A percentile compares a stretch with the other conserved stretches of the same genome.
phyloP scores from a whole-genome alignment of 192 early-diverging fungal species.

The Backusella morwellensis region DNA sequence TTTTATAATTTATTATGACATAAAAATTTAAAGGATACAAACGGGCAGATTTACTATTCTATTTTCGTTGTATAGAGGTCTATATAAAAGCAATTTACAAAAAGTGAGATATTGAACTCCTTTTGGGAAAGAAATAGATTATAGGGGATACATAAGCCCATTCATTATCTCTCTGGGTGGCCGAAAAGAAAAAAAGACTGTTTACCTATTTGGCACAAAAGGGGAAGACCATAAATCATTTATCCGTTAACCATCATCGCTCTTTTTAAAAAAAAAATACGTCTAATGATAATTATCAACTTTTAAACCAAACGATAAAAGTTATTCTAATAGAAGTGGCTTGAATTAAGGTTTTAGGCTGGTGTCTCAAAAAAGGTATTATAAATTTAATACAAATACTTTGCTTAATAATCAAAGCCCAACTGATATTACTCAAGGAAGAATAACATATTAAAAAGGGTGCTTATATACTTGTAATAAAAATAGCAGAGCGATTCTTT shows the following conservation, averaged over 20 bases:
- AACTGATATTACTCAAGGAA: too few species aligned
- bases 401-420: too few species aligned
- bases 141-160: neutral
- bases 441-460: too few species aligned
- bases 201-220: neutral
- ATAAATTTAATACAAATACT: too few species aligned
- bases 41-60: neutral
- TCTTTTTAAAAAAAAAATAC: neutral
- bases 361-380: neutral
- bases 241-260: neutral
- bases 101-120: too few species aligned
- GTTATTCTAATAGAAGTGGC: neutral
- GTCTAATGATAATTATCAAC: neutral
- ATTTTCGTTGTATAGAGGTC: neutral
- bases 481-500: too few species aligned
- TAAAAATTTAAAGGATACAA: neutral
- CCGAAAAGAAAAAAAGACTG: neutral
- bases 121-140: neutral
- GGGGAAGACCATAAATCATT: neutral
- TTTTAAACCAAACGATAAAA: neutral
- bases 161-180: neutral
- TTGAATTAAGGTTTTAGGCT: slow-evolving; percentile 2
- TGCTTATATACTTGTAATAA: too few species aligned
- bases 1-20: neutral
- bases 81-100: too few species aligned